Conservation (phyloP, 306 rosid species). For the Ochetophila trinervis region DNA sequence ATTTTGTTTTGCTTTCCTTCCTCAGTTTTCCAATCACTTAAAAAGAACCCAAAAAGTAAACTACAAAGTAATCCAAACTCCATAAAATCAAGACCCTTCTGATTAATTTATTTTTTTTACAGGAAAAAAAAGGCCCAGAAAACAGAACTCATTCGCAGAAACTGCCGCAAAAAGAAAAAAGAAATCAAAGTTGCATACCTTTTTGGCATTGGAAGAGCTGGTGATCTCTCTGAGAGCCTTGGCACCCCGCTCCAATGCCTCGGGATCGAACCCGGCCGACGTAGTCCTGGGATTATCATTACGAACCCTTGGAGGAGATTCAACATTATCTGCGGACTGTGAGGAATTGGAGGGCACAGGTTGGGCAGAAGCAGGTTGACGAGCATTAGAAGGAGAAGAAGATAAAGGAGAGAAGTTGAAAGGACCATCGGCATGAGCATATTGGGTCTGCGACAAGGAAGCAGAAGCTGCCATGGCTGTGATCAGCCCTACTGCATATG, state of each 20-base stretch:
- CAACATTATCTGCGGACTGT: slow-evolving; percentile 17
- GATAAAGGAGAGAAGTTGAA: slow-evolving; percentile 41
- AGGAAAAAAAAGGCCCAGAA: neutral
- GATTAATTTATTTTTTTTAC: too few relatives aligned
- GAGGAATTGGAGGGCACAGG: slow-evolving; percentile 14
- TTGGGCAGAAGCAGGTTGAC: slow-evolving; percentile 23
- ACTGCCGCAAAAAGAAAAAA: neutral
- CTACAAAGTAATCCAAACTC: too few relatives aligned
- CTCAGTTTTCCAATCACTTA: neutral
- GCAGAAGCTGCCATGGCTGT: slow-evolving; percentile 63
- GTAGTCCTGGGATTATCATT: slow-evolving; percentile 79
- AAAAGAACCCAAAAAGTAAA: too few relatives aligned
- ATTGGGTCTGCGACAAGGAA: slow-evolving; percentile 21
- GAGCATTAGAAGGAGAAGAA: slow-evolving; percentile 19
- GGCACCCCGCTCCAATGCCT: slow-evolving; percentile 75
- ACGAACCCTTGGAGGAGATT: slow-evolving; percentile 48
- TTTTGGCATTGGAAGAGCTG: slow-evolving; percentile 54
- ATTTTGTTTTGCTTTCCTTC: neutral
- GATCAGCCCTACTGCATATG: slow-evolving; percentile 46
- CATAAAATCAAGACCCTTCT: neutral
- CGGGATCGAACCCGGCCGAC: slow-evolving; percentile 91
- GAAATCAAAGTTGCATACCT: slow-evolving; percentile 36
- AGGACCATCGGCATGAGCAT: slow-evolving; percentile 51
- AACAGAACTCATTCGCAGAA: neutral
- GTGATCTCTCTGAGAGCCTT: slow-evolving; percentile 48